Evolutionary conservation across 73 alveolate species (phyloP).

Genomic region (Paramecium sexaurelia): DNA sequence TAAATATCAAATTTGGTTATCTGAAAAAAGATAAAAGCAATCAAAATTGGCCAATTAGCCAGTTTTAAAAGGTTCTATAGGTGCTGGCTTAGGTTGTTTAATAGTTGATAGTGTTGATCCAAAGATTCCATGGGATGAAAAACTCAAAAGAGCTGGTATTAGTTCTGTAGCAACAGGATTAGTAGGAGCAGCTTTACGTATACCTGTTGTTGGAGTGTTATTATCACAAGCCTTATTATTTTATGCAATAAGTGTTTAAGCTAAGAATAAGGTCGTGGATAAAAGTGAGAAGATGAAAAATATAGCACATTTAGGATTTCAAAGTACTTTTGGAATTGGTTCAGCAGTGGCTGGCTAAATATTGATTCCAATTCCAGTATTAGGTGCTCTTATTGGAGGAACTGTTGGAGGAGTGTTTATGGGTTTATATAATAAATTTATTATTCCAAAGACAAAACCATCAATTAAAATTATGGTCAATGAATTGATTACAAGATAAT

Average conservation of each 20-base stretch:
- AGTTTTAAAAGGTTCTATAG: slow-evolving; percentile 21
- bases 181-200: slow-evolving; percentile 45
- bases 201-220: slow-evolving; percentile 48
- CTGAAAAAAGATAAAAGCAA: not conserved
- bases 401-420: slow-evolving; percentile 54
- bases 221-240: not conserved
- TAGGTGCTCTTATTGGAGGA: slow-evolving; percentile 58
- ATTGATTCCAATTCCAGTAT: slow-evolving; percentile 23
- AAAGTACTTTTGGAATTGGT: slow-evolving; percentile 27
- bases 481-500: not conserved
- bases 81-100: slow-evolving; percentile 53
- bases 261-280: slow-evolving; percentile 4
- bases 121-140: slow-evolving; percentile 48
- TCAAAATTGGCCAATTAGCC: not conserved
- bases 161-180: slow-evolving; percentile 31
- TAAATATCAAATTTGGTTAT: not conserved
- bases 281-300: not conserved
- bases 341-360: slow-evolving; percentile 43
- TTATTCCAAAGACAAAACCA: slow-evolving; percentile 28
- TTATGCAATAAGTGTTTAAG: not conserved
- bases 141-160: slow-evolving; percentile 34
- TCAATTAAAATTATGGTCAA: not conserved
- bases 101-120: slow-evolving; percentile 53
- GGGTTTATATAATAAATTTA: slow-evolving; percentile 14
- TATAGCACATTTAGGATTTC: slow-evolving; percentile 42